Conservation (phyloP, 2,329 filamentous ascomycete genomes). For the Zelopaecilomyces penicillatus region DNA sequence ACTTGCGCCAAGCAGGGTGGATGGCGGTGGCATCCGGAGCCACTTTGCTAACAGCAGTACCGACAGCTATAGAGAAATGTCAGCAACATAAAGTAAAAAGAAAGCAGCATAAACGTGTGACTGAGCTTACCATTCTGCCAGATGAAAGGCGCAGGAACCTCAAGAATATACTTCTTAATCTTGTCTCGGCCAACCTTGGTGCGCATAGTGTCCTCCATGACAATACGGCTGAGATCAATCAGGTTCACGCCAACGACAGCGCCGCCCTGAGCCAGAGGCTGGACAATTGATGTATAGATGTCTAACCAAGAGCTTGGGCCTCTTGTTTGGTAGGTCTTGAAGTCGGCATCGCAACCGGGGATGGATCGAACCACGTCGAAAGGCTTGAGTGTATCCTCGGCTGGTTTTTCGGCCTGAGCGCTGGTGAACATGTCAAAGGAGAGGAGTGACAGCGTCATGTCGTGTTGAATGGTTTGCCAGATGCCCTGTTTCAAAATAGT, state of each 20-base stretch:
- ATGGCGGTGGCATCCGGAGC: neutral
- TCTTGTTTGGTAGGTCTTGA: neutral
- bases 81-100: neutral
- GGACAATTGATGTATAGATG: neutral
- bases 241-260: slow-evolving; percentile 1
- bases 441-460: neutral
- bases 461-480: neutral
- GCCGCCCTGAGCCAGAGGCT: neutral
- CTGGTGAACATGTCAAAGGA: neutral
- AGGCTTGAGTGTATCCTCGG: neutral
- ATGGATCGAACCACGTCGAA: neutral
- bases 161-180: slow-evolving; percentile 2
- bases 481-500: neutral
- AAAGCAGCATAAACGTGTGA: neutral
- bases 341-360: neutral
- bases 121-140: neutral
- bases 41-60: neutral
- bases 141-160: neutral
- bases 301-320: neutral
- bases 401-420: neutral
- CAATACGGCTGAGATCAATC: neutral
- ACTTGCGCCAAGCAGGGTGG: slow-evolving; percentile 1
- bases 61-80: neutral
- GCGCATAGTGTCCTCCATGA: neutral
- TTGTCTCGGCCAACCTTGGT: neutral